Base-by-base conservation (phyloP, 2,329 filamentous ascomycete genomes). In the Neonectria magnoliae region DNA sequence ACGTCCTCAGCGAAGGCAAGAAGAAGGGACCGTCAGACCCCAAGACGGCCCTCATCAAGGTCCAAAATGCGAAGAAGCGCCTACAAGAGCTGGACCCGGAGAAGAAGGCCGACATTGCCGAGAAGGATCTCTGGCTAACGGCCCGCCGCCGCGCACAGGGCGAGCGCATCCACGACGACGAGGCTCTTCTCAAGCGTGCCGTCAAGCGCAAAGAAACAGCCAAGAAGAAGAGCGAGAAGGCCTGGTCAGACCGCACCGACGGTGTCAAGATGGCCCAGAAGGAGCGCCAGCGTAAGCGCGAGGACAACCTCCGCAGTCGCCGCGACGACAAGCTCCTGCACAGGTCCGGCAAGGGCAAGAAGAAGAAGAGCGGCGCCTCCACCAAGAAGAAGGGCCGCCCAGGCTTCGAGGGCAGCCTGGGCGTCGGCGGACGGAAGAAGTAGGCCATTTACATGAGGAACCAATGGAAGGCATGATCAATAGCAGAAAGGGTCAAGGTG, bases 81-180 rank as follows among this genome's bases (percentile, higher is more conserved):
- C 82, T 98, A 31, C 87, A 90, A 48, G 87, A 83, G 29, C 87
- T 97, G 75, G 92, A 95, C 72, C 88, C 91, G 1, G 87, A 89
- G 70, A 97, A 97, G 82, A 91, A 92, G 60, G 90, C 90, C 66
- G 93, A 97, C 64, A 91, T 98, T 48, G 90, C 94, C 65, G 93
- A 98, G 80, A 98, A 98, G 83, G 95, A 99, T 74, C 84, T 90
- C 62, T 99, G 96, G 96, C 84, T 98, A 64, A 95, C 92, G 52
- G 96, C 96, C 2, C 91, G 95, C 80, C 93, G 93, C 80, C 90
- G 92, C 25, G 93, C 91, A 1, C 93, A 97, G 77, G 96, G 96
- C 53, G 94, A 97, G 76, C 92, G 93, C 76, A 91, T 98, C 36
- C 90, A 89, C 65, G 94, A 98, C 75, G 93, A 97, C 77, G 93